Evolutionary conservation across 2,329 filamentous ascomycete genomes (phyloP), one percentile per base, ranked within the genome.

Genomic region (Colletotrichum orchidophilum): DNA sequence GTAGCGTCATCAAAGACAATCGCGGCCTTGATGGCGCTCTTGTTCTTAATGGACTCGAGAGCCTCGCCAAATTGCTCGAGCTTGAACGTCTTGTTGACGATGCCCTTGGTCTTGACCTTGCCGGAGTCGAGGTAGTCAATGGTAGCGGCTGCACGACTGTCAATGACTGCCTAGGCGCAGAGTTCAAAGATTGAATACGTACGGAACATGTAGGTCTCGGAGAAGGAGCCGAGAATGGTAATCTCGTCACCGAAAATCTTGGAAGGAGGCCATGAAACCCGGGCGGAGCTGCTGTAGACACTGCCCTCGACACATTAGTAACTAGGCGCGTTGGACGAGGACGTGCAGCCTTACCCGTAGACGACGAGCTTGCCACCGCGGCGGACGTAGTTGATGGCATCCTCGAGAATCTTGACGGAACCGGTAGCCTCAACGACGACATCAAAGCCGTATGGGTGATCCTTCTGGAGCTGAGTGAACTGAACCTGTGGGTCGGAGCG

Each of bases 11-110:
- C 91, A 76, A 93, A 93, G 57, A 90, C 87, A 79, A 94, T 93
- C 18, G 90, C 91, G 63, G 91, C 91, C 85, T 94, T 94, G 78
- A 94, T 93, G 70, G 91, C 91, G 63, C 83, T 88, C 85, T 93
- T 93, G 82, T 92, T 91, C 77, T 86, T 89, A 85, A 94, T 93
- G 68, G 88, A 87, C 79, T 93, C 89, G 74, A 94, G 82, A 72
- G 91, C 92, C 78, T 93, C 89, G 55, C 84, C 89, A 87, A 91
- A 94, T 78, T 94, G 87, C 77, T 94, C 91, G n/a, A 94, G 84
- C 81, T 87, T 91, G 83, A 91, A 94, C 6, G 86, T 88, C 84
- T 93, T 93, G 82, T 93, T 93, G 74, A 93, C 91, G 65, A 94
- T 93, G 4, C 92, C 91, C 63, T 87, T 83, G 61, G 92, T 87